Base-by-base conservation (phyloP, 1,284 basidiomycete genomes). In the Ganoderma leucocontextum region DNA sequence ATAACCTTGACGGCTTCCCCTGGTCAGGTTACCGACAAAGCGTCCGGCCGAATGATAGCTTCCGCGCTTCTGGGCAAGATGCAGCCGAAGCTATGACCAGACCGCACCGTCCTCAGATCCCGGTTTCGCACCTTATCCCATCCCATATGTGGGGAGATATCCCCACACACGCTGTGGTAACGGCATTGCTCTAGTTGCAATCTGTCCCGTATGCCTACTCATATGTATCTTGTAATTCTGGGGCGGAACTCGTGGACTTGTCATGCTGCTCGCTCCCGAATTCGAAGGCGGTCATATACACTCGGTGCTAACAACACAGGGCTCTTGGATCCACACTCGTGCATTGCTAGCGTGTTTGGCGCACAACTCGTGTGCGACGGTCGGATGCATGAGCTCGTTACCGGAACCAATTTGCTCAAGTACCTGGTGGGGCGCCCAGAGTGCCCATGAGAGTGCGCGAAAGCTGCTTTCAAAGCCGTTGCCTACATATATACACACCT, bases 51-150 rank as follows among this genome's bases (percentile, higher is more conserved):
- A 67, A 80, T 87, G 52, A 80, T 91, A 55, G 91, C 90, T 10
- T 91, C 90, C 3, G 89, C 88, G 0, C 85, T 89, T 71, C 78
- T 91, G 57, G 91, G 86, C 79, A 91, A 91, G 79, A 92, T 91
- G 90, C 89, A 91, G 74, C 90, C 90, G n/a, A 65, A 65, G 22
- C 84, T 86, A 75, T 94, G 94, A 59, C n/a, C 10, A 17, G 29
- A 29, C 29, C 29, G 7, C 29, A 25, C 15, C 13, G 52, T 9
- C 8, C 47, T 9, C 22, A 22, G 44, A n/a, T 22, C 44, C n/a
- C n/a, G 19, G 29, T 17, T 53, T 5, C 52, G 25, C 25, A 33
- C 29, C 25, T 29, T 25, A n/a, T 15, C 9, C 49, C 15, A 49
- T 22, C 25, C 25, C 29, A 33, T 53, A 29, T 6, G n/a, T 19